Base-by-base conservation (phyloP, 2,329 filamentous ascomycete species). In the Sphaerulina populicola region DNA sequence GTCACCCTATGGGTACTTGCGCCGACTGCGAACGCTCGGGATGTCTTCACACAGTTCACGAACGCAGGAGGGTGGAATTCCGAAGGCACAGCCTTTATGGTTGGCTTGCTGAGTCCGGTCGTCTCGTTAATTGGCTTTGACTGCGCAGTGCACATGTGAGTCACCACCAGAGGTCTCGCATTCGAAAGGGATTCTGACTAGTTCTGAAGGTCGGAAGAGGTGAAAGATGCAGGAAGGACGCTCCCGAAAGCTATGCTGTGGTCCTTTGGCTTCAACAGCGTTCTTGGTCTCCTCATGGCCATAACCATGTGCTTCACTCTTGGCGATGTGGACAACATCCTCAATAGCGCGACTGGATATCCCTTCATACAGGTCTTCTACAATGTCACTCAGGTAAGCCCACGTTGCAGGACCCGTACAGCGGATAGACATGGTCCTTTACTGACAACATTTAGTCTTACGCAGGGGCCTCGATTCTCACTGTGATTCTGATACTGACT, bases 31-130 rank as follows among this genome's bases (percentile, higher is more conserved):
- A 46, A 56, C n/a, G 57, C 58, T 6, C 57, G 35, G 47, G 53
- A 61, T 2, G 70, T 70, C 1, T 71, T 71, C 50, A 65, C 64
- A 1, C 52, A 67, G 6, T 70, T 71, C 52, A 58, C 64, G n/a
- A 68, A 68, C 38, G 51, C 56, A 2, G 71, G 69, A 1, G 68
- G 69, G 1, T 74, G 70, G 71, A 52, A 60, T 7, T 60, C 54
- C n/a, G 63, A 57, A 35, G 63, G 63, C 4, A 49, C 64, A 2
- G 57, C 63, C 11, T 47, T 62, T 10, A 62, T 68, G 62, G 63
- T 68, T 21, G 66, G 66, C 7, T 64, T 67, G 43, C 54, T 67
- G n/a, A 58, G 53, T 11, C 55, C 60, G 3, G 55, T 67, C n/a
- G 63, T 59, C 30, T 57, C 58, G 11, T 53, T 46, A 35, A 57